Evolutionary conservation across 164 flowering plant species (phyloP).

Genomic region (Pachysandra terminalis): DNA sequence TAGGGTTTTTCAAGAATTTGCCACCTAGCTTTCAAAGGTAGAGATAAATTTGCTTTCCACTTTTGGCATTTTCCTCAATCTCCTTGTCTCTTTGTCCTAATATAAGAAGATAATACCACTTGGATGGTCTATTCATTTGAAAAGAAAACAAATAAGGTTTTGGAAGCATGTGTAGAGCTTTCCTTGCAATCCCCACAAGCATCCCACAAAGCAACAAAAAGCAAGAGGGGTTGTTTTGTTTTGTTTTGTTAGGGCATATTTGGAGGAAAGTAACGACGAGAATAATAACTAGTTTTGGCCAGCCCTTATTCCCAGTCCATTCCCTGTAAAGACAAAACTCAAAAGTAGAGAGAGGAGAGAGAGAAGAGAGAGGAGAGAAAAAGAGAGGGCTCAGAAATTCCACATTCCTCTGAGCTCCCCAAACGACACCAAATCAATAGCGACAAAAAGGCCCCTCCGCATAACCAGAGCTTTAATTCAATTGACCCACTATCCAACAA

Average conservation of each 20-base stretch:
- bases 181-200: conserved; percentile 41
- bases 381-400: conserved; percentile 30
- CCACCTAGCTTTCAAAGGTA: conserved; percentile 17
- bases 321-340: conserved; percentile 34
- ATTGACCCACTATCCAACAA: conserved; percentile 13
- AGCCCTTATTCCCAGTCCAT: conserved; percentile 50
- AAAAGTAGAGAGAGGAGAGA: too few relatives aligned
- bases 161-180: conserved; percentile 25
- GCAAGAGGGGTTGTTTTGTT: conserved; percentile 23
- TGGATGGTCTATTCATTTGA: conserved; percentile 22
- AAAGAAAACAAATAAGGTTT: conserved; percentile 28
- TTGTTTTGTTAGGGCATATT: conserved; percentile 56
- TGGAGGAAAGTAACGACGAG: conserved; percentile 32
- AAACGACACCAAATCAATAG: conserved; percentile 36
- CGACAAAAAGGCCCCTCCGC: conserved; percentile 35
- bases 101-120: conserved; percentile 25
- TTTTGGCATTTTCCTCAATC: conserved; percentile 26
- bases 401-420: conserved; percentile 34
- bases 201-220: conserved; percentile 35
- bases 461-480: conserved; percentile 21
- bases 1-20: neutral
- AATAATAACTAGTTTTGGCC: conserved; percentile 45
- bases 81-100: conserved; percentile 37
- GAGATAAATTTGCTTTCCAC: conserved; percentile 28
- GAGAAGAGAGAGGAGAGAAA: conserved; percentile 4